Base-by-base conservation (phyloP, 495 filamentous ascomycete species). In the Poronia punctata region DNA sequence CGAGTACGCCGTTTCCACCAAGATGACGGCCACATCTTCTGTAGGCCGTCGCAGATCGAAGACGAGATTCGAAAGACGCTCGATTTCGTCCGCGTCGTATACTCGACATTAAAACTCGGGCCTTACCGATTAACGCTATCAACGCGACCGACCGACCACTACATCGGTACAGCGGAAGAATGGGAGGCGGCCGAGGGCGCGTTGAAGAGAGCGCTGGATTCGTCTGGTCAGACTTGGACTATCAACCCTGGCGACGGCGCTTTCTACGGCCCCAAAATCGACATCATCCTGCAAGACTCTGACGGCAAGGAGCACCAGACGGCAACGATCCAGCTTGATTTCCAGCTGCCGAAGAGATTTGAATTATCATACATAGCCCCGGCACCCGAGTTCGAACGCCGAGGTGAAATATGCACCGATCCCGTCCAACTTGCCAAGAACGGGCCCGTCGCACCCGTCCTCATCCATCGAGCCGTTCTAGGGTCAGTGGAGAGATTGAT, bases 21-120 rank as follows among this genome's bases (percentile, higher is more conserved):
- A 59, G 89, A 96, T 55, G 89, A 96, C 53, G 89, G 86, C 1
- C 89, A 96, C 56, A 94, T 96, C 27, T 96, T 96, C 63, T 95
- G 89, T 58, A 78, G 84, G 8, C 86, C 84, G 29, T 70, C 70
- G 23, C 89, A 96, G 64, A 85, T 96, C 44, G 71, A 80, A 40
- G 68, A 76, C 7, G 89, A 96, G 62, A 94, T 96, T 35, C 66
- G 68, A 20, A 76, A 73, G 40, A 88, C 86, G 3, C 64, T 96
- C 36, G 78, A 83, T 4, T 94, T 96, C 55, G 81, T 95, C 25
- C 68, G 79, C 5, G 71, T 85, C 55, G 80, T 84, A 1, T 95
- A 95, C 67, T 67, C 67, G 18, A 82, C 81, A 0, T 79, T 96
- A 45, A 71, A 77, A 4, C 67, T 96, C 2, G 80, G 83, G 0